Conservation (phyloP, 805 yeast genomes). For the Lachancea thermotolerans region DNA sequence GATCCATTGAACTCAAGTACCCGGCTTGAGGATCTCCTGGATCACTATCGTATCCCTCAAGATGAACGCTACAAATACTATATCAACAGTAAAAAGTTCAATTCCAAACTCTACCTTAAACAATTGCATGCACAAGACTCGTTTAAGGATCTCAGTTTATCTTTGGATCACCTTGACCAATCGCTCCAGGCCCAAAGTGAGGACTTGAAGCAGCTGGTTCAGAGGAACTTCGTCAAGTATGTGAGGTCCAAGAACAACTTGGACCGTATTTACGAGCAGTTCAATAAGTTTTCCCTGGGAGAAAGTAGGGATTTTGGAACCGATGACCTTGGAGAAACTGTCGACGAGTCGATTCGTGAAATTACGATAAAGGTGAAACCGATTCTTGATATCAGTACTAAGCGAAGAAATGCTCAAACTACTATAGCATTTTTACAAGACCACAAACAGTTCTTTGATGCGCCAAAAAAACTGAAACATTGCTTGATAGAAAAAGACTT, state of each 20-base stretch:
- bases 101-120: slow-evolving; percentile 48
- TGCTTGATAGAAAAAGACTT: slow-evolving; percentile 47
- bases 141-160: slow-evolving; percentile 41
- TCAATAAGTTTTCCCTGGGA: slow-evolving; percentile 29
- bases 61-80: slow-evolving; percentile 39
- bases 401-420: slow-evolving; percentile 42
- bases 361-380: slow-evolving; percentile 55
- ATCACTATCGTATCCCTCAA: slow-evolving; percentile 36
- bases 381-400: slow-evolving; percentile 42
- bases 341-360: slow-evolving; percentile 44
- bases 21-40: slow-evolving; percentile 27
- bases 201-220: slow-evolving; percentile 45
- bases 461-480: slow-evolving; percentile 43
- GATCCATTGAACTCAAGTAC: slow-evolving; percentile 9
- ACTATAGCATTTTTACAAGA: slow-evolving; percentile 47
- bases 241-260: slow-evolving; percentile 58
- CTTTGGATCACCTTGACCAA: slow-evolving; percentile 43
- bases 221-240: slow-evolving; percentile 54
- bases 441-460: slow-evolving; percentile 47
- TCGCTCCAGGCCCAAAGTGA: slow-evolving; percentile 45
- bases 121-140: slow-evolving; percentile 51
- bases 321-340: slow-evolving; percentile 33
- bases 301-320: slow-evolving; percentile 33
- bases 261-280: slow-evolving; percentile 53
- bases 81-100: slow-evolving; percentile 52